phyloP scores from a whole-genome alignment of 768 basidiomycete species.

The Leucosporidium creatinivorum region DNA sequence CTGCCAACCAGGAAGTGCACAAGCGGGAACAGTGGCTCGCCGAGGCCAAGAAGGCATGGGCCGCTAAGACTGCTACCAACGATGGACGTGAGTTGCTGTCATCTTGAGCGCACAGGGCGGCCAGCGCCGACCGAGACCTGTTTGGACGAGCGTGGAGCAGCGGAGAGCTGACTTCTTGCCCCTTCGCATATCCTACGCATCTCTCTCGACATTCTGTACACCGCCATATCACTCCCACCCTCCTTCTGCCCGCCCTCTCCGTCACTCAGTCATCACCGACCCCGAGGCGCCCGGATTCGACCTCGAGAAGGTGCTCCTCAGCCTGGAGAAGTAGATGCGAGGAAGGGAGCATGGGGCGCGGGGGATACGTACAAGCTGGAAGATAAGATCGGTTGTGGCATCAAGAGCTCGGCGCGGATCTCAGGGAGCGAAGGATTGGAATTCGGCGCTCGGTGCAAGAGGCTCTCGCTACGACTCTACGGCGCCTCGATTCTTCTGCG shows the following conservation, averaged over 20 bases:
- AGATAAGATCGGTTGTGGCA: no score
- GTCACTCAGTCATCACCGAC: conserved; percentile 68
- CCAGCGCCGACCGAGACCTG: not conserved
- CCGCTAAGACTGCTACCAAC: conserved; percentile 56
- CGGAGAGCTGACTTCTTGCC: not conserved
- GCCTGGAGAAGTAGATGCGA: conserved; percentile 25
- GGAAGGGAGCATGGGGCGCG: conserved; percentile 18
- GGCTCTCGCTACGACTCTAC: no score
- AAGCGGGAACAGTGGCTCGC: conserved; percentile 67
- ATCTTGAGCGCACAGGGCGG: no score
- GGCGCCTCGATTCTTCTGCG: no score
- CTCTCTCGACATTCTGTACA: no score
- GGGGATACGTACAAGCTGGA: not conserved
- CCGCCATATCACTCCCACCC: not conserved
- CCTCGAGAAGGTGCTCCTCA: conserved; percentile 67
- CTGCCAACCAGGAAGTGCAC: conserved; percentile 64
- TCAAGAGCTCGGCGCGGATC: no score
- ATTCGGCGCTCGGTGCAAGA: no score
- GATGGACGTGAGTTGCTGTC: conserved; percentile 37
- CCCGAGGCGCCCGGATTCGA: conserved; percentile 94
- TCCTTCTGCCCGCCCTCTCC: not conserved
- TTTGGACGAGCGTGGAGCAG: not conserved
- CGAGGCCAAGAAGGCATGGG: conserved; percentile 80
- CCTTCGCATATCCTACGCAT: not conserved
- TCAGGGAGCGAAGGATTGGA: no score